phyloP scores from a whole-genome alignment of 768 basidiomycete genomes.

The Phlegmacium glaucopus region DNA sequence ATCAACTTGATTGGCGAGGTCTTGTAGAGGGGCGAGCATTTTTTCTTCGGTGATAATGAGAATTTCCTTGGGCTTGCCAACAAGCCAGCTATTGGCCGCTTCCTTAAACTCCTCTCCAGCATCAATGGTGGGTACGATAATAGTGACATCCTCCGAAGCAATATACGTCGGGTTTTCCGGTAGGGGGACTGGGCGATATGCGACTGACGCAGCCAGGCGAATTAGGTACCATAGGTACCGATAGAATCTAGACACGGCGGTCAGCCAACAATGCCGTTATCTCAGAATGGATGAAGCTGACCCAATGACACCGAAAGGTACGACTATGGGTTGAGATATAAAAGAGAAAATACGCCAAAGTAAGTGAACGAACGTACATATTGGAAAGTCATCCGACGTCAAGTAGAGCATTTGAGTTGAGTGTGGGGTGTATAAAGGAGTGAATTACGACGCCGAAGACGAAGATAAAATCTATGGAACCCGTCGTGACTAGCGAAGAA shows the following conservation, averaged over 20 bases:
- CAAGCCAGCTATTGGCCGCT: slow-evolving; percentile 89
- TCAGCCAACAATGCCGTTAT: slow-evolving; percentile 7
- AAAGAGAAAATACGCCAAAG: slow-evolving; percentile 6
- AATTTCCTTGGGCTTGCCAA: slow-evolving; percentile 83
- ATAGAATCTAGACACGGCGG: slow-evolving; percentile 61
- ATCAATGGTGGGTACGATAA: slow-evolving; percentile 95
- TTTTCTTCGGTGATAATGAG: slow-evolving; percentile 78
- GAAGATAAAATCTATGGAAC: slow-evolving; percentile 20
- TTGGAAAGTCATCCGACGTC: slow-evolving; percentile 86
- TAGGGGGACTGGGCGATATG: slow-evolving; percentile 85
- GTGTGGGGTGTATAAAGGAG: slow-evolving; percentile 30
- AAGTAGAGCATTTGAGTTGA: slow-evolving; percentile 71
- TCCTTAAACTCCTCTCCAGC: slow-evolving; percentile 95
- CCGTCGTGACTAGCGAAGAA: slow-evolving; percentile 18
- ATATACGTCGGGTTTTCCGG: slow-evolving; percentile 90
- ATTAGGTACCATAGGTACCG: slow-evolving; percentile 93
- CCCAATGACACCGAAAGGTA: slow-evolving; percentile 89
- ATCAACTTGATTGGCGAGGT: slow-evolving; percentile 85
- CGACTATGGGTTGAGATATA: slow-evolving; percentile 47
- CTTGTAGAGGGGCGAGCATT: slow-evolving; percentile 86
- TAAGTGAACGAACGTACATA: slow-evolving; percentile 58
- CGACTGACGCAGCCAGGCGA: slow-evolving; percentile 71
- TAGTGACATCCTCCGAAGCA: slow-evolving; percentile 90
- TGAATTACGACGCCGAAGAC: slow-evolving; percentile 38
- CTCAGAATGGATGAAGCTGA: slow-evolving; percentile 26